Percentiles rank a stretch among this genome's conserved stretches.
These are phyloP conservation scores for Protomyces gravidus DNA, from an alignment of 1,139 yeast species.

Conservation along the genomic window DNA sequence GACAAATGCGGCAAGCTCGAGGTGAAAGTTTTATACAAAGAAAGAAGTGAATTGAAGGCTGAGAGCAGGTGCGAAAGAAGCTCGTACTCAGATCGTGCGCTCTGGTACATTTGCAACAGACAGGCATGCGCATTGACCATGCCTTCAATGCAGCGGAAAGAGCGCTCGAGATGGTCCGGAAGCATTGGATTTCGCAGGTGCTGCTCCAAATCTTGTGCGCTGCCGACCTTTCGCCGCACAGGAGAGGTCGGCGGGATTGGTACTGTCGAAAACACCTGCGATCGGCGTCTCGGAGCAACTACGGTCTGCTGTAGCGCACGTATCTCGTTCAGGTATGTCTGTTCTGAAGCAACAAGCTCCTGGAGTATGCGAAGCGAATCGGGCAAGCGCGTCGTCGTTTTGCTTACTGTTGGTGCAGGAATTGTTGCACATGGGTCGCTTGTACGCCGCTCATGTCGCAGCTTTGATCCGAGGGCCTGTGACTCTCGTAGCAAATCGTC, in stretches of 20 bases:
- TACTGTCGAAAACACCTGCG: background rate
- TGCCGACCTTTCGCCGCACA: background rate
- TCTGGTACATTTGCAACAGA: constrained; percentile 7
- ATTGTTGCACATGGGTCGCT: background rate
- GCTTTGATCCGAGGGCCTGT: background rate
- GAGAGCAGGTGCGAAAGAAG: constrained; percentile 10
- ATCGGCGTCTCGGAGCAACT: background rate
- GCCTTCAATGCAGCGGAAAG: constrained; percentile 16
- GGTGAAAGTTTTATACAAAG: constrained; percentile 12
- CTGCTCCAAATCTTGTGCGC: background rate
- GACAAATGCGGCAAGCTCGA: constrained; percentile 18
- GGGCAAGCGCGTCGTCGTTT: background rate
- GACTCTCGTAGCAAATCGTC: background rate
- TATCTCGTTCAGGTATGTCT: background rate
- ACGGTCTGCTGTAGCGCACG: background rate
- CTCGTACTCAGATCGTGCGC: constrained; percentile 5
- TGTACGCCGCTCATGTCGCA: background rate
- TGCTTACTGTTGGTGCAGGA: background rate
- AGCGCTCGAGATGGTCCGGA: constrained; percentile 23
- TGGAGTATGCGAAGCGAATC: background rate
- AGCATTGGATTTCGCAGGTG: constrained; percentile 21
- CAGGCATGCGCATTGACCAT: constrained; percentile 19
- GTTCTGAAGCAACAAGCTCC: background rate
- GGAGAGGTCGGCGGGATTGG: background rate
- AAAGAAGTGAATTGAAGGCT: constrained; percentile 8